Conservation (phyloP, 1,284 basidiomycete species). For the Cystobasidiaceae sp. region DNA sequence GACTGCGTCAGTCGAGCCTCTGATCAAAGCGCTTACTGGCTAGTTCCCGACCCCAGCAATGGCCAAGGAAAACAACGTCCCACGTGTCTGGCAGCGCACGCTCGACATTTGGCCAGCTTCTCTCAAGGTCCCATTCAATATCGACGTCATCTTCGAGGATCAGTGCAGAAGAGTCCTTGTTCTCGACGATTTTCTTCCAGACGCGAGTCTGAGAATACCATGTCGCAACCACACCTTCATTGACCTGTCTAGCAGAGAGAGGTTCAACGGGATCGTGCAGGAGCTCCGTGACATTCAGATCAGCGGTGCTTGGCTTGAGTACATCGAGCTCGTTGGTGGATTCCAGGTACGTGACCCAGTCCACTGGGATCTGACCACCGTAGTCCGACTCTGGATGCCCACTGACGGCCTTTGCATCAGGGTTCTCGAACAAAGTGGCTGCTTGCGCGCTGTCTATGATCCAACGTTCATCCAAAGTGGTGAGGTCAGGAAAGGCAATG, state of each 20-base stretch:
- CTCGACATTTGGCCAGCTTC: conserved; percentile 56
- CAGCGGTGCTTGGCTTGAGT: not conserved
- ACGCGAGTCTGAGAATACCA: conserved; percentile 66
- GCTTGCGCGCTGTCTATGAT: not conserved
- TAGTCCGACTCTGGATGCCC: not conserved
- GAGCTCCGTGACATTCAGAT: conserved; percentile 3
- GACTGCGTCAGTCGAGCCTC: not conserved
- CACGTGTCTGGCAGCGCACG: conserved; percentile 55
- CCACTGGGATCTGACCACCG: not conserved
- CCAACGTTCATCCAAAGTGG: conserved; percentile 14
- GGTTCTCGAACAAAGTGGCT: not conserved
- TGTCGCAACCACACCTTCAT: conserved; percentile 40
- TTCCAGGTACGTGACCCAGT: conserved; percentile 28
- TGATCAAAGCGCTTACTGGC: conserved; percentile 32
- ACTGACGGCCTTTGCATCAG: not conserved
- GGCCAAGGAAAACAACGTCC: conserved; percentile 71
- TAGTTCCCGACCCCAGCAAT: conserved; percentile 44
- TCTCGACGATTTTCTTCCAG: conserved; percentile 48
- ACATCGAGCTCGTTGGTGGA: not conserved
- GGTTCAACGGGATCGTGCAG: conserved; percentile 38
- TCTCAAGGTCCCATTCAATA: conserved; percentile 62
- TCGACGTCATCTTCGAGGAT: conserved; percentile 75
- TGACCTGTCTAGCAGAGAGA: conserved; percentile 38
- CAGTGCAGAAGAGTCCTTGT: conserved; percentile 50
- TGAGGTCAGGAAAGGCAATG: conserved; percentile 19